Conservation (phyloP, 2,329 filamentous ascomycete genomes). For the Phialophora tarda region DNA sequence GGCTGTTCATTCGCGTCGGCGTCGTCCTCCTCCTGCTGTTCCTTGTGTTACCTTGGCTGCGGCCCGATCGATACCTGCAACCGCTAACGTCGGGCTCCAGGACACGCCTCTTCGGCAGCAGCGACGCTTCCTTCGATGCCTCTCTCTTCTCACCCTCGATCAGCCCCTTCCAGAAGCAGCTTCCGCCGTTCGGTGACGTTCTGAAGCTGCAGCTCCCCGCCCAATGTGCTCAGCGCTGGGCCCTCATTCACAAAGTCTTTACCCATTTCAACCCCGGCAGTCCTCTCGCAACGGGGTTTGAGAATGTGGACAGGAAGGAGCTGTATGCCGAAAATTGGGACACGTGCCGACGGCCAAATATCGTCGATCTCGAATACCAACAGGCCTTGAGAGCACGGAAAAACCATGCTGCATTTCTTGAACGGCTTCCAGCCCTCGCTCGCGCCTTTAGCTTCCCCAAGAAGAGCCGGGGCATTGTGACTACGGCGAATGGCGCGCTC, state of each 20-base stretch:
- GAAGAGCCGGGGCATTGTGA: slow-evolving; percentile 44
- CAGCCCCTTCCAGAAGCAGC: neutral
- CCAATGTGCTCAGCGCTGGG: neutral
- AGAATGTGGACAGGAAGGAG: slow-evolving; percentile 1
- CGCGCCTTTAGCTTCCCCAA: neutral
- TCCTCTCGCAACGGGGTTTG: neutral
- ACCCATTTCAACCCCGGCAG: neutral
- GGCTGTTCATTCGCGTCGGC: neutral
- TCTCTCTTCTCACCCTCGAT: neutral
- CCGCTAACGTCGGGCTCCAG: neutral
- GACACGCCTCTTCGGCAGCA: neutral
- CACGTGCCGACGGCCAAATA: slow-evolving; percentile 26
- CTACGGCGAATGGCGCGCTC: slow-evolving; percentile 51
- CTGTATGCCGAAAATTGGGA: neutral
- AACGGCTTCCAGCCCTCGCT: slow-evolving; percentile 62
- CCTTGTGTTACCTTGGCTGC: neutral
- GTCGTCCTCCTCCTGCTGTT: neutral
- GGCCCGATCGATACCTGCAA: neutral
- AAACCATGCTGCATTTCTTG: slow-evolving; percentile 76
- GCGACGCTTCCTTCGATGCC: neutral
- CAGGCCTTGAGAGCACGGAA: neutral
- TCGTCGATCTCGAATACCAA: neutral
- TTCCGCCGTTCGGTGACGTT: neutral
- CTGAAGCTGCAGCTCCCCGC: slow-evolving; percentile 2
- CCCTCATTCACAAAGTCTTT: neutral